phyloP scores from a whole-genome alignment of 129 eudicot genomes.

The Ambrosia trifida region DNA sequence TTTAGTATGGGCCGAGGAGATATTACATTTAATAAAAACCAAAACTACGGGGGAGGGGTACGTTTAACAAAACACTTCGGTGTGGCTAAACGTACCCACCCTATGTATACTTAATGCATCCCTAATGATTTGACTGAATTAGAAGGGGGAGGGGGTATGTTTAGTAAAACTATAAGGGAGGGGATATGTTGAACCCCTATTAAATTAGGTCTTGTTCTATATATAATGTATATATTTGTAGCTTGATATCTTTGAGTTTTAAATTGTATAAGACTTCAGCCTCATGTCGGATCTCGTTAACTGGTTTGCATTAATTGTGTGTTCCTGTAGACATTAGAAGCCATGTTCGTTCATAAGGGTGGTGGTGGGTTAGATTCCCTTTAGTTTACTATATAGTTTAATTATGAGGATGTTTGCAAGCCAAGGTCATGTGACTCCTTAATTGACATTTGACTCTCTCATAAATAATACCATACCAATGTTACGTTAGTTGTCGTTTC shows the following conservation, averaged over 20 bases:
- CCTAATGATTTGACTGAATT: no score
- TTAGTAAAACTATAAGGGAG: no score
- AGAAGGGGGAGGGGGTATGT: no score
- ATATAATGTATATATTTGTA: constrained; percentile 24
- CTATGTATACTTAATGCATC: no score
- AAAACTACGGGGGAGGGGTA: no score
- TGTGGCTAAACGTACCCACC: no score
- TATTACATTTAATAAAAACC: no score
- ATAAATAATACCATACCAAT: constrained; percentile 29
- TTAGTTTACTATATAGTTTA: constrained; percentile 28
- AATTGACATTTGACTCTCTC: constrained; percentile 41
- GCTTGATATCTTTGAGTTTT: constrained; percentile 39
- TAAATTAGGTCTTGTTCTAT: constrained; percentile 28
- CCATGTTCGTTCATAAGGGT: constrained; percentile 46
- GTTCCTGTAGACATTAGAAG: constrained; percentile 26
- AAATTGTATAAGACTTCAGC: constrained; percentile 52
- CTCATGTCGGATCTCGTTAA: constrained; percentile 81
- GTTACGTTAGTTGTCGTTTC: constrained; percentile 42
- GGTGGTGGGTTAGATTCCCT: constrained; percentile 50
- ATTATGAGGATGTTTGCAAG: constrained; percentile 46
- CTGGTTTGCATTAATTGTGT: constrained; percentile 55
- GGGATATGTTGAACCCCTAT: background rate
- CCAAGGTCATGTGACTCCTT: constrained; percentile 46
- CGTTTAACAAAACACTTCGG: no score
- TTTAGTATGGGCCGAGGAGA: no score